Evolutionary conservation across 371 early-diverging fungal species (phyloP).

Genomic region (Mucor lusitanicus): DNA sequence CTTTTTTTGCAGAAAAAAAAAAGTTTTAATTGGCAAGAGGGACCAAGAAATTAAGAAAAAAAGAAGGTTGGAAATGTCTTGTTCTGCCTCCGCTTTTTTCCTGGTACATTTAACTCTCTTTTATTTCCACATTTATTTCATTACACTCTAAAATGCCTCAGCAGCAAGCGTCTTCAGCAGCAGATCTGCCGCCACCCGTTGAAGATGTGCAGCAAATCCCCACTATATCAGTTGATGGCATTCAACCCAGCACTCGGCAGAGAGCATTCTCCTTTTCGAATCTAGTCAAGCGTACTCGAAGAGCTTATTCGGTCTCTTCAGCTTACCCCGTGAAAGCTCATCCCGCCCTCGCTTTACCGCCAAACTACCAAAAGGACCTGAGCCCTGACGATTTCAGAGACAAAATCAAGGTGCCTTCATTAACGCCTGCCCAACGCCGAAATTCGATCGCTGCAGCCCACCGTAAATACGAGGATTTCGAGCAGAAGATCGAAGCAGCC

Average conservation of each 20-base stretch:
- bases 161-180: not conserved
- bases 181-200: not conserved
- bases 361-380: constrained; percentile 15
- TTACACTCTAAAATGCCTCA: not conserved
- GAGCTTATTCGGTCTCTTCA: constrained; percentile 55
- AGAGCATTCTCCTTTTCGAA: constrained; percentile 43
- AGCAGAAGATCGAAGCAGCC: constrained; percentile 53
- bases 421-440: constrained; percentile 49
- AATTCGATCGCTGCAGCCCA: constrained; percentile 53
- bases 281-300: constrained; percentile 42
- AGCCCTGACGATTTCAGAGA: constrained; percentile 18
- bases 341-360: constrained; percentile 28
- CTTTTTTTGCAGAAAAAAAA: not conserved
- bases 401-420: constrained; percentile 7
- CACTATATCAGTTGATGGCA: constrained; percentile 20
- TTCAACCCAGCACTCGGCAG: constrained; percentile 32
- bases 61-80: not conserved
- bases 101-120: not conserved
- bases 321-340: constrained; percentile 34
- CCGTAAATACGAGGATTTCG: constrained; percentile 44
- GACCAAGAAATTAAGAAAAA: not conserved
- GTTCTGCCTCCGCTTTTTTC: not conserved
- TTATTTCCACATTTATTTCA: not conserved
- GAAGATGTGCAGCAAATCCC: constrained; percentile 11
- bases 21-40: not conserved